phyloP scores from a whole-genome alignment of 2,329 filamentous ascomycete genomes.

The Colletotrichum sp. region DNA sequence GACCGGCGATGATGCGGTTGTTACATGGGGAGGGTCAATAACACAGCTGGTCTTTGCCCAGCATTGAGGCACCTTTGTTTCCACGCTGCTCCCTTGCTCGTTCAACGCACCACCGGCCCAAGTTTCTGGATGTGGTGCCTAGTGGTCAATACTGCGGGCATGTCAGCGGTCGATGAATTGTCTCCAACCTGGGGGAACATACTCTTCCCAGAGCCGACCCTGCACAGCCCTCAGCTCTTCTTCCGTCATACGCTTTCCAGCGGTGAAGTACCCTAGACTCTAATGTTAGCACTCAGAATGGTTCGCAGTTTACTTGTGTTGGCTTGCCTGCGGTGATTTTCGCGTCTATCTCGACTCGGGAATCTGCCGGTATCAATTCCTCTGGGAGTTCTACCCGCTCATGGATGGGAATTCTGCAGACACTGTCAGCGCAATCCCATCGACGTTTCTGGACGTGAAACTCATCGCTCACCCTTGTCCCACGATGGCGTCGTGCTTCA shows the following conservation, averaged over 20 bases:
- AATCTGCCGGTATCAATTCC: slow-evolving; percentile 92
- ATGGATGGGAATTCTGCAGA: slow-evolving; percentile 75
- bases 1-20: background rate
- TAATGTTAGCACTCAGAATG: background rate
- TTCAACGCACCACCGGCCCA: background rate
- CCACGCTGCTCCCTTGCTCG: background rate
- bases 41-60: background rate
- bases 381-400: slow-evolving; percentile 93
- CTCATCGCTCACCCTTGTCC: slow-evolving; percentile 68
- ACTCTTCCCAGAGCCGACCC: slow-evolving; percentile 91
- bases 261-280: slow-evolving; percentile 75
- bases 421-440: slow-evolving; percentile 8
- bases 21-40: background rate
- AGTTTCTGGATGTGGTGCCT: background rate
- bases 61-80: background rate
- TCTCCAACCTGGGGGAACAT: slow-evolving; percentile 25
- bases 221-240: slow-evolving; percentile 86
- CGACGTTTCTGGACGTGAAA: background rate
- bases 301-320: background rate
- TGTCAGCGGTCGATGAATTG: background rate
- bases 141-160: slow-evolving; percentile 36
- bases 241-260: slow-evolving; percentile 85
- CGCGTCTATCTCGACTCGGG: slow-evolving; percentile 96
- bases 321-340: slow-evolving; percentile 91
- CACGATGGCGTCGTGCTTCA: slow-evolving; percentile 91